Conservation (phyloP, 768 basidiomycete genomes). For the Termitomyces titanicus region DNA sequence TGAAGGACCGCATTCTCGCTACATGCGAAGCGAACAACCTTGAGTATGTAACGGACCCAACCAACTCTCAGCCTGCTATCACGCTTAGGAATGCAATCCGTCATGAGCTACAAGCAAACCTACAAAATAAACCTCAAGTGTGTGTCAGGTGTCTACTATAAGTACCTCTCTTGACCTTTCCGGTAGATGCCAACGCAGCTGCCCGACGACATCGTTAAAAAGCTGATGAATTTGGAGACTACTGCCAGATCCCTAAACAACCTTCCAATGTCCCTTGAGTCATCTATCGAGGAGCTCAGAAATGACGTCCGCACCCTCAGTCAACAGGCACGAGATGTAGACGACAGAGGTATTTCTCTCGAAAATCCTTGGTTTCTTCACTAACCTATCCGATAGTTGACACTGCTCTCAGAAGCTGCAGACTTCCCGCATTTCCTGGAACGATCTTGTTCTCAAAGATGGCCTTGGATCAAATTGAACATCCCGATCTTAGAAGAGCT, state of each 20-base stretch:
- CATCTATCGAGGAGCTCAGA: conserved; percentile 33
- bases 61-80: conserved; percentile 71
- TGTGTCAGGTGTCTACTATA: conserved; percentile 5
- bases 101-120: conserved; percentile 30
- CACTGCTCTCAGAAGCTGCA: conserved; percentile 30
- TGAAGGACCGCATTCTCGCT: conserved; percentile 75
- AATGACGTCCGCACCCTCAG: conserved; percentile 33
- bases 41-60: conserved; percentile 60
- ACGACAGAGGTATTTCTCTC: conserved; percentile 38
- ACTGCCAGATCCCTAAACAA: conserved; percentile 26
- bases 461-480: conserved; percentile 28
- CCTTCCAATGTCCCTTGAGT: conserved; percentile 28
- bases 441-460: conserved; percentile 44
- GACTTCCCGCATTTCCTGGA: conserved; percentile 42
- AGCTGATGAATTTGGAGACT: conserved; percentile 28
- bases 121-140: conserved; percentile 14
- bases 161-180: not conserved
- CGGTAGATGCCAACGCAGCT: conserved; percentile 12
- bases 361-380: not conserved
- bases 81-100: conserved; percentile 75
- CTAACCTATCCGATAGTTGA: conserved; percentile 34
- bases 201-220: conserved; percentile 27
- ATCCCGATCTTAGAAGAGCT: conserved; percentile 34
- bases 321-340: conserved; percentile 33
- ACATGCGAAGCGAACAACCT: conserved; percentile 66